phyloP scores from a whole-genome alignment of 2,329 filamentous ascomycete genomes.

The Phialocephala sp. region DNA sequence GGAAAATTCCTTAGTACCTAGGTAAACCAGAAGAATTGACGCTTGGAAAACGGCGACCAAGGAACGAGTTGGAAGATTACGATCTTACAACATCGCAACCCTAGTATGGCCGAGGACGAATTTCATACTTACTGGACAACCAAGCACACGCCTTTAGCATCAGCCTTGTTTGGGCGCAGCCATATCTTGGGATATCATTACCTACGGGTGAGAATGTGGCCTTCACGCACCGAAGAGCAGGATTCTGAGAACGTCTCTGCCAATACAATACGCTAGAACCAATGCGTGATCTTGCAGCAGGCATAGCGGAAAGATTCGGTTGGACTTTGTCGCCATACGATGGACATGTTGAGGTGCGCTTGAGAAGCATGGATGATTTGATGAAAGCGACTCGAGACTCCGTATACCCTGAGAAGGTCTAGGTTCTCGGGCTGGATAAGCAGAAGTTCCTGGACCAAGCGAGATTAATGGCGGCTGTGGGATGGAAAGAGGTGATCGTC shows the following conservation, averaged over 20 bases:
- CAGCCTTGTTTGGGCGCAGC: neutral
- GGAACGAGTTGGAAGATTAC: neutral
- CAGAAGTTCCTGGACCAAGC: slow-evolving; percentile 8
- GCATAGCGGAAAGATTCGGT: slow-evolving; percentile 12
- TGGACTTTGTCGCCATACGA: slow-evolving; percentile 13
- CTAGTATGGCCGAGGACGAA: too few species aligned
- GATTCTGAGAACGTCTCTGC: neutral
- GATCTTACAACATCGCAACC: too few species aligned
- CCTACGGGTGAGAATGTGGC: neutral
- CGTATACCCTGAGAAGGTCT: slow-evolving; percentile 13
- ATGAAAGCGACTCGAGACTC: slow-evolving; percentile 19
- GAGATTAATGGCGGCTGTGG: slow-evolving; percentile 12
- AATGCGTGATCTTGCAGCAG: slow-evolving; percentile 7
- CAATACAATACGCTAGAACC: slow-evolving; percentile 8
- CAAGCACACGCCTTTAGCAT: neutral
- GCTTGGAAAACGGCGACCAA: neutral
- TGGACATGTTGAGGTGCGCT: slow-evolving; percentile 15
- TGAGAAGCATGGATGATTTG: slow-evolving; percentile 13
- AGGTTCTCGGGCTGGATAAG: neutral
- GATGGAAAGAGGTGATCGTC: slow-evolving; percentile 15
- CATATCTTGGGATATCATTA: neutral
- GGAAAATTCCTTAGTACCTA: neutral
- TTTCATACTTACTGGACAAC: too few species aligned
- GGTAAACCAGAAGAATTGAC: neutral
- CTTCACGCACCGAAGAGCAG: neutral